Percentiles rank a stretch among this genome's conserved stretches.
These are phyloP conservation scores for Xylaria sp. DNA, from an alignment of 2,329 filamentous ascomycete genomes.

Conservation along the genomic window DNA sequence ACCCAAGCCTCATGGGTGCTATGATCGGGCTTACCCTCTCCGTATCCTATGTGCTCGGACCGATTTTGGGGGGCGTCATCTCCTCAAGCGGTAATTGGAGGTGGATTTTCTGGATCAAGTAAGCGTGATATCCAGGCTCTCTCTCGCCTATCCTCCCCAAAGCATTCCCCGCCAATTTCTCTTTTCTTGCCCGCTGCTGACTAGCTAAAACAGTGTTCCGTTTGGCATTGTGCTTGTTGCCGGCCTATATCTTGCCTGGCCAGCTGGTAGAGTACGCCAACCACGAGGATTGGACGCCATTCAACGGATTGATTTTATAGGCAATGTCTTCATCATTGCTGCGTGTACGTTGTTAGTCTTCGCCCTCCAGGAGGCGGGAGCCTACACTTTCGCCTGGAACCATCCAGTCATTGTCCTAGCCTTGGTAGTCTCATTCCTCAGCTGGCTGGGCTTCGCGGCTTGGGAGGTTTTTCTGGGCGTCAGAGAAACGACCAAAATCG, in stretches of 20 bases:
- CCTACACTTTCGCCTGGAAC: constrained; percentile 63
- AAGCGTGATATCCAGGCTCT: constrained; percentile 40
- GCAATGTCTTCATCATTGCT: constrained; percentile 61
- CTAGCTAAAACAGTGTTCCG: constrained; percentile 57
- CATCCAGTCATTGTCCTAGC: constrained; percentile 62
- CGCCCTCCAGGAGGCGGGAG: constrained; percentile 67
- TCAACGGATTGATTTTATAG: constrained; percentile 63
- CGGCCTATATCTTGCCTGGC: constrained; percentile 61
- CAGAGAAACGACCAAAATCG: constrained; percentile 53
- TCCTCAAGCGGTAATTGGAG: constrained; percentile 65
- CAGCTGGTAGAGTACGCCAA: constrained; percentile 53
- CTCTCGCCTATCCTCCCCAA: background rate
- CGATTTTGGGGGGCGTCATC: constrained; percentile 67
- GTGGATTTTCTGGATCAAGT: constrained; percentile 73
- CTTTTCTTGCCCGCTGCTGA: constrained; percentile 13
- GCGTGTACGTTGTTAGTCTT: constrained; percentile 67
- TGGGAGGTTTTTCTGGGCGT: constrained; percentile 63
- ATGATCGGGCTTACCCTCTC: constrained; percentile 67
- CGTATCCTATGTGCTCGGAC: constrained; percentile 68
- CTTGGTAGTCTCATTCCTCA: constrained; percentile 59
- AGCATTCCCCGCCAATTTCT: background rate
- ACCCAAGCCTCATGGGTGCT: constrained; percentile 65
- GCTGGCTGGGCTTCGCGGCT: constrained; percentile 60
- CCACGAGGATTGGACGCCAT: constrained; percentile 56
- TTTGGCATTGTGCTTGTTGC: constrained; percentile 60